Evolutionary conservation across 441 rosid species (phyloP).

Genomic region (Pelargonium australe): DNA sequence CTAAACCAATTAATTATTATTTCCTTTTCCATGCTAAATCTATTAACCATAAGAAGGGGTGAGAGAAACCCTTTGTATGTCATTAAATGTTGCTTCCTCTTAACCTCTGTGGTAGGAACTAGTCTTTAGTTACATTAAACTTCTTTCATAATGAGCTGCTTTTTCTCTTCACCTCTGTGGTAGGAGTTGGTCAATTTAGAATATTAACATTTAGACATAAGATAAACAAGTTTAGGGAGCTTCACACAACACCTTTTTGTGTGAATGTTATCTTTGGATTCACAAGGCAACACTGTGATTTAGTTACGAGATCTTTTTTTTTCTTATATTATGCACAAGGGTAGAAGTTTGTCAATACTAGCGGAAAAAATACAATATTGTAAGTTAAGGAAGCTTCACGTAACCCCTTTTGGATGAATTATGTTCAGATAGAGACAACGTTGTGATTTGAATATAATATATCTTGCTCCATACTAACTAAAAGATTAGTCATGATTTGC

Average conservation of each 20-base stretch:
- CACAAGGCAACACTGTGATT: background rate
- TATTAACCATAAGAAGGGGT: background rate
- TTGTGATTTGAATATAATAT: background rate
- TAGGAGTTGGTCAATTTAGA: slow-evolving; percentile 5
- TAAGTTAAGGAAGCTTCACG: background rate
- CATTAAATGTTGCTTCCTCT: slow-evolving; percentile 6
- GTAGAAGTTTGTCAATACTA: background rate
- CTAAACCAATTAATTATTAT: background rate
- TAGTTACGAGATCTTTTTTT: no score
- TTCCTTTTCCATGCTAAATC: background rate
- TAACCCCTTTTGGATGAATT: slow-evolving; percentile 1
- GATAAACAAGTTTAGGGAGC: background rate
- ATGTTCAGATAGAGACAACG: background rate
- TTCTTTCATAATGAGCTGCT: slow-evolving; percentile 10
- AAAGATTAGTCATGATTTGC: background rate
- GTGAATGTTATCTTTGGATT: slow-evolving; percentile 3
- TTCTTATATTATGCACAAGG: background rate
- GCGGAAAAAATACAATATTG: no score
- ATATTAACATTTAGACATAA: background rate
- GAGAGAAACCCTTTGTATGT: background rate
- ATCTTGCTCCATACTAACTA: background rate
- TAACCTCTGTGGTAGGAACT: slow-evolving; percentile 11
- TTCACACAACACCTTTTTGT: background rate
- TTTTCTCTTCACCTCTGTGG: slow-evolving; percentile 12
- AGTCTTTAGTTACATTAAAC: slow-evolving; percentile 2